Percentiles rank a stretch among this genome's conserved stretches.
These are phyloP conservation scores for Cutaneotrichosporon sp. DNA, from an alignment of 1,284 basidiomycete genomes.

Conservation along the genomic window DNA sequence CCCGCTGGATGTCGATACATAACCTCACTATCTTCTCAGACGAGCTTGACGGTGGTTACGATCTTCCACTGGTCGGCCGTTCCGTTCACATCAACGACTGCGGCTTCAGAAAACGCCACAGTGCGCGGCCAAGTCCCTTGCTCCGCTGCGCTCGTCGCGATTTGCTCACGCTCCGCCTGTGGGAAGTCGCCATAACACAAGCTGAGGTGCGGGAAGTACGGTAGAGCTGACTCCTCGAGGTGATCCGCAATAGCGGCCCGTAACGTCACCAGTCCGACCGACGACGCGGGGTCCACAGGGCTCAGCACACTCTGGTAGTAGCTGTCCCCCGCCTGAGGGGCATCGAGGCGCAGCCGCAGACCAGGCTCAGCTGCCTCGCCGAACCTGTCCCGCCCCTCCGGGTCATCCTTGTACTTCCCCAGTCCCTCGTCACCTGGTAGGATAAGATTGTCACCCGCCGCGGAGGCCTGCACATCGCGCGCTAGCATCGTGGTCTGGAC, in stretches of 20 bases:
- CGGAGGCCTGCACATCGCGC: neutral
- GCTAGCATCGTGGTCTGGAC: neutral
- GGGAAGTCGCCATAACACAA: conserved; percentile 33
- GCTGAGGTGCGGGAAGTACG: conserved; percentile 39
- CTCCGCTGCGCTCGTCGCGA: conserved; percentile 17
- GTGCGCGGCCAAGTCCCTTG: neutral
- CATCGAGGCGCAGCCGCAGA: conserved; percentile 2
- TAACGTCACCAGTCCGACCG: conserved; percentile 17
- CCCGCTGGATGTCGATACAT: too few relatives aligned
- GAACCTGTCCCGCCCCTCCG: neutral
- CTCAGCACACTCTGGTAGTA: conserved; percentile 40
- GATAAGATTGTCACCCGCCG: neutral
- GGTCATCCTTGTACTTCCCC: neutral
- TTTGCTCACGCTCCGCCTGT: conserved; percentile 18
- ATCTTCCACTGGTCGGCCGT: conserved; percentile 20
- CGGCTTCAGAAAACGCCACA: conserved; percentile 7
- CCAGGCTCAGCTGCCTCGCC: neutral
- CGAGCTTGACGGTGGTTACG: conserved; percentile 1
- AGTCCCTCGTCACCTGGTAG: neutral
- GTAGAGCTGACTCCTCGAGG: conserved; percentile 2
- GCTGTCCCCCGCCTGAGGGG: conserved; percentile 16
- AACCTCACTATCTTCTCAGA: neutral
- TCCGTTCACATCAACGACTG: conserved; percentile 15
- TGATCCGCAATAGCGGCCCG: conserved; percentile 5
- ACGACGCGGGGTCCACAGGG: conserved; percentile 19